Evolutionary conservation across 352 stramenopile species (phyloP), one percentile per base, ranked within the genome.

Genomic region (Globisporangium sylvaticum): DNA sequence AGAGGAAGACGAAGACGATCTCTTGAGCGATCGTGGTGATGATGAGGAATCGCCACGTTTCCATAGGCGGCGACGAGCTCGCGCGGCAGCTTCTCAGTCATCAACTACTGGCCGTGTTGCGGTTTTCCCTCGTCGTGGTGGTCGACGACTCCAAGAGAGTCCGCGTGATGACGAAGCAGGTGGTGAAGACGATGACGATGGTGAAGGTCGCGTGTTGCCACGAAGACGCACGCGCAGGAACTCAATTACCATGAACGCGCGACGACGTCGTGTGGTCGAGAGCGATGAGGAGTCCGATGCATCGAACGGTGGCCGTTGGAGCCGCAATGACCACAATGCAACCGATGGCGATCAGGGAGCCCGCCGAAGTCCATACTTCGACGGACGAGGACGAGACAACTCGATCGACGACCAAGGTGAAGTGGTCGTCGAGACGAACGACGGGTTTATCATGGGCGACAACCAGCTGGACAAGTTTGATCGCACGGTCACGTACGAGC

Each of bases 381-480:
- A 37, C 15, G 48, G 18, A 55, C 68, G 58, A 53, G 34, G 24
- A 10, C 14, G 24, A 22, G 37, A 27, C 29, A 65, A 66, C 52
- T 75, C 52, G 14, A 29, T 67, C 32, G 74, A 82, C 14, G 73
- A 68, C 31, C 52, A 69, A 25, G 55, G 68, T 3, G 80, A 83
- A 58, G 84, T 92, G 20, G 80, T 94, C 7, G 81, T 93, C 4
- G 88, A 94, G 67, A 91, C 80, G 15, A 93, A 92, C 54, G 85
- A 96, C 64, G 87, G 85, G 0, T 80, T 94, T 39, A 88, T 92
- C 66, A 88, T 95, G 75, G 81, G 76, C 3, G 83, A 91, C 58
- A 96, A 94, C 57, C 84, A 92, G 32, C 65, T 88, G 14, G 88
- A 96, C 76, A 80, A 80, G 55, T 96, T 96, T 62, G 88, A 96